Evolutionary conservation across 225 moss, liverwort and hornwort species (phyloP).

Genomic region (Sphagnum tenellum): DNA sequence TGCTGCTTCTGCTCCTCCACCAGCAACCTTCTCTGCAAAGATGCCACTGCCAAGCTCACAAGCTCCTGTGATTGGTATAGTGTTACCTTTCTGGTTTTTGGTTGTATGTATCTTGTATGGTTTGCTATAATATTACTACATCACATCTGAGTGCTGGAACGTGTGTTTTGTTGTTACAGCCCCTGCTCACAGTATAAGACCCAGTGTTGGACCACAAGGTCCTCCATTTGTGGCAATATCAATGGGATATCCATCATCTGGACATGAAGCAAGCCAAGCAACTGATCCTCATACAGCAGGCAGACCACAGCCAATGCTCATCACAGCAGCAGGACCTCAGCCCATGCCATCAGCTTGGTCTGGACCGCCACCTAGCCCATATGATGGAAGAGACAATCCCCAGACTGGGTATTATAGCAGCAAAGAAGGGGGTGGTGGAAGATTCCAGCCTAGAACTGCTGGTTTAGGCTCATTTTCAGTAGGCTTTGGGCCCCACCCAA

Average conservation of each 20-base stretch:
- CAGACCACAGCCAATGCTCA: neutral
- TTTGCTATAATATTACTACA: too few relatives aligned
- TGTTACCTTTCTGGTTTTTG: too few relatives aligned
- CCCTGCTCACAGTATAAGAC: neutral
- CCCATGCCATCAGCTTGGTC: neutral
- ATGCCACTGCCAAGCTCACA: too few relatives aligned
- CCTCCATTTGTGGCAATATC: neutral
- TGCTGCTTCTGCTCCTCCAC: conserved; percentile 24
- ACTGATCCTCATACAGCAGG: neutral
- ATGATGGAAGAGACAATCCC: neutral
- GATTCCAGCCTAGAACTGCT: neutral
- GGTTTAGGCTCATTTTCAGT: neutral
- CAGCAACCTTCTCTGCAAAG: conserved; percentile 6
- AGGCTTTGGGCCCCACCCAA: conserved; percentile 1
- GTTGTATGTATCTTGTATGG: too few relatives aligned
- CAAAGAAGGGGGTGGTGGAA: neutral
- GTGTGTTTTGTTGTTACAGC: neutral
- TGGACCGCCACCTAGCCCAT: neutral
- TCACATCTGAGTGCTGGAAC: too few relatives aligned
- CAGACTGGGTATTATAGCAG: too few relatives aligned
- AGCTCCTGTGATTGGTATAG: too few relatives aligned
- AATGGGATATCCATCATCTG: neutral
- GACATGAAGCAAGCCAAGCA: too few relatives aligned
- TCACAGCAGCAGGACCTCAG: conserved; percentile 1
- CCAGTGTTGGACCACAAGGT: neutral